phyloP scores from a whole-genome alignment of 306 rosid species.

The Cicer yamashitae region DNA sequence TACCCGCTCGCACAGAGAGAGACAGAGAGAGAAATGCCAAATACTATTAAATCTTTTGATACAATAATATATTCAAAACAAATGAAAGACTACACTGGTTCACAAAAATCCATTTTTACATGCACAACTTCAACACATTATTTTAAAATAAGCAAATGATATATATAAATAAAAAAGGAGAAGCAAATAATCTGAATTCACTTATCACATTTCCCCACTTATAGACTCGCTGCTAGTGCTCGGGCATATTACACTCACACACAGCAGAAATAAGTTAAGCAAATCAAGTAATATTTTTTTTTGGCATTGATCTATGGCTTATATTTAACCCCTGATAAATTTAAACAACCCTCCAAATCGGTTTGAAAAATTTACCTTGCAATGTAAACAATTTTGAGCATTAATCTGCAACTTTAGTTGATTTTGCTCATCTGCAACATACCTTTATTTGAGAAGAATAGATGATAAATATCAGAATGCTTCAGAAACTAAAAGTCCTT shows the following conservation, averaged over 20 bases:
- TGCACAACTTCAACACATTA: background rate
- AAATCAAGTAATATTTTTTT: background rate
- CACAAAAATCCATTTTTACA: background rate
- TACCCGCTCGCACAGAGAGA: no score
- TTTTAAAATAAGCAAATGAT: background rate
- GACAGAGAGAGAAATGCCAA: background rate
- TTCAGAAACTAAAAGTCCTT: conserved; percentile 25
- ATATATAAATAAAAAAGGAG: no score
- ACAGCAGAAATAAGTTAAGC: conserved; percentile 11
- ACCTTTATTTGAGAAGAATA: conserved; percentile 56
- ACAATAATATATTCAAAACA: background rate
- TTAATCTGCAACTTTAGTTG: conserved; percentile 81
- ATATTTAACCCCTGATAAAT: background rate
- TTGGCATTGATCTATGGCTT: conserved; percentile 5
- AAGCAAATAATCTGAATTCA: background rate
- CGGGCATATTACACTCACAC: background rate
- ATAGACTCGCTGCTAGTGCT: background rate
- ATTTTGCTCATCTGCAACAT: conserved; percentile 65
- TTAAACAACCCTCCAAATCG: conserved; percentile 11
- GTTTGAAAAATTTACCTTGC: conserved; percentile 71
- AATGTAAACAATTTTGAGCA: conserved; percentile 93
- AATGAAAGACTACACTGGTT: background rate
- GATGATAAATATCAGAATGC: conserved; percentile 32
- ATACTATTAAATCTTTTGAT: background rate
- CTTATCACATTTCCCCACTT: background rate